Base-by-base conservation (phyloP, 441 rosid species). In the Erodium trifolium region DNA sequence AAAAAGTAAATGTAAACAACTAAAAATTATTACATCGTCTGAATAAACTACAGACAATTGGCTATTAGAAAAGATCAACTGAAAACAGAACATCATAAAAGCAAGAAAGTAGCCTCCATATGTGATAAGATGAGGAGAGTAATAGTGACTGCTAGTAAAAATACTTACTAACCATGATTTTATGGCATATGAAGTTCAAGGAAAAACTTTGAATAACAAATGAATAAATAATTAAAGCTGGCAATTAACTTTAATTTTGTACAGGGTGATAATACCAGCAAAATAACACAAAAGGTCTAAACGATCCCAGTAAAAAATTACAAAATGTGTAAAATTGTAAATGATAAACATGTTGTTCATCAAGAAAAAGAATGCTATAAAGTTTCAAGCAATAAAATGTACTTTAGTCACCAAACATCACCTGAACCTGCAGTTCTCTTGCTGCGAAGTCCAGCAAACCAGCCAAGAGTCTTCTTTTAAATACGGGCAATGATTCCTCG, bases 391-490 rank as follows among this genome's bases (percentile, higher is more conserved):
- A 65, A 62, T n/a, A 16, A 43, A 57, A 65, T n/a, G 60, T 34
- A 35, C 69, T 60, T 63, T 63, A 10, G 47, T 27, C 16, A 39
- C 3, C 23, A 68, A 53, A 74, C 63, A 43, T 65, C 82, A 95
- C 99, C 99, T 95, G 99, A 78, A 83, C 96, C 86, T 89, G 99
- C 74, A 96, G 81, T 83, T 96, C 99, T 79, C 98, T 83, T 63
- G 99, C 93, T 81, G 98, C 87, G 84, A 96, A 96, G 78, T 96
- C 98, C 75, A 93, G 86, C 84, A 96, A 86, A 67, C 89, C 91
- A 81, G 94, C 93, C 82, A 96, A 85, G 78, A 96, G 99, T 82
- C 94, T 85, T 83, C 99, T 84, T 81, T 96, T 96, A 78, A 93
- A 93, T 74, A 96, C 76, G 70, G 99, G 98, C 78, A 96, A 80